These are phyloP conservation scores for Puccinia sorghi DNA, from an alignment of 1,284 basidiomycete genomes.

Conservation along the genomic window DNA sequence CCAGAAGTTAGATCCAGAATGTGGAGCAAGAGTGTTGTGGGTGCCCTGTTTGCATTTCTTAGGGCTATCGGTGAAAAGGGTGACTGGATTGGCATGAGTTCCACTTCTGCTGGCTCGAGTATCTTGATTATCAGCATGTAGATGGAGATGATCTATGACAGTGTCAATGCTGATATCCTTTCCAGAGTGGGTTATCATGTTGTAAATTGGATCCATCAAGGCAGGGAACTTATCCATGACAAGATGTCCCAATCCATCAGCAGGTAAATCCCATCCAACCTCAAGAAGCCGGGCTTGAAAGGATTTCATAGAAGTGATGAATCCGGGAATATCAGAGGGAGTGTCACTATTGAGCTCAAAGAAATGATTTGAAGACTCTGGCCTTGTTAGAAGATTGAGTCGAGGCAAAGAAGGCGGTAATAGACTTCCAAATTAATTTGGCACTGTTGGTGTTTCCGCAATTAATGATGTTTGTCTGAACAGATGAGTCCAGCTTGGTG, in stretches of 20 bases:
- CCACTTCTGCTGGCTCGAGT: background rate
- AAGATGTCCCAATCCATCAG: background rate
- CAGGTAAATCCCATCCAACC: background rate
- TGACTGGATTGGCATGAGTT: background rate
- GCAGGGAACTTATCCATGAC: background rate
- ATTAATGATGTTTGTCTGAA: background rate
- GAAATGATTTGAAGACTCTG: background rate
- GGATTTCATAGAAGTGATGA: slow-evolving; percentile 1
- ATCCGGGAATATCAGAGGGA: background rate
- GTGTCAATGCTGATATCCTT: slow-evolving; percentile 8
- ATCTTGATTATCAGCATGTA: background rate
- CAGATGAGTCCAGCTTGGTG: background rate
- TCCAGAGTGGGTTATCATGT: background rate
- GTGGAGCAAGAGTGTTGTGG: background rate
- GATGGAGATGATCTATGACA: background rate
- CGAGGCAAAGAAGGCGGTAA: background rate
- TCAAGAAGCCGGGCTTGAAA: background rate
- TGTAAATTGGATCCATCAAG: background rate
- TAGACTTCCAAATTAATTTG: background rate
- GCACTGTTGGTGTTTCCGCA: background rate
- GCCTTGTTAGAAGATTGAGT: background rate
- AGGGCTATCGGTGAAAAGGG: background rate
- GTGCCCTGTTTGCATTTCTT: background rate
- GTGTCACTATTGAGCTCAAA: background rate
- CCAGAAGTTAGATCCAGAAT: background rate